Evolutionary conservation across 2,329 filamentous ascomycete genomes (phyloP).

Genomic region (Emydomyces testavorans): DNA sequence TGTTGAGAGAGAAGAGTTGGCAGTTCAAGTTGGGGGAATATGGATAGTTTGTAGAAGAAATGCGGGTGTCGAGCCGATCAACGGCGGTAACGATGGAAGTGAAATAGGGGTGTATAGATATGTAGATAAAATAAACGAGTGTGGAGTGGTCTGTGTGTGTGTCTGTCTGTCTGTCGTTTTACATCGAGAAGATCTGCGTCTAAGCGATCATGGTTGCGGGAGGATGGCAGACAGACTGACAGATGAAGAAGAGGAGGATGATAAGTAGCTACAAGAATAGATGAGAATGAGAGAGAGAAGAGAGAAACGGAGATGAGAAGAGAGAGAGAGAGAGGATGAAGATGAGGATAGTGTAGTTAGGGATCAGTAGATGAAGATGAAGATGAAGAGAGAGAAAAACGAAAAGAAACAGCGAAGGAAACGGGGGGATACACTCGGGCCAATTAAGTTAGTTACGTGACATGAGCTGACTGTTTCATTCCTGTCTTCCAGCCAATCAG

Average conservation of each 20-base stretch:
- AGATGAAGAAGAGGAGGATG: not conserved
- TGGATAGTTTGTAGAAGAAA: no score
- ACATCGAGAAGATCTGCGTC: not conserved
- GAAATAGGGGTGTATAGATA: not conserved
- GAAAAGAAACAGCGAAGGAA: constrained; percentile 11
- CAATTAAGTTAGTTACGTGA: no score
- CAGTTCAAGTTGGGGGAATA: no score
- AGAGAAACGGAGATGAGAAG: not conserved
- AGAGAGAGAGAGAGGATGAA: not conserved
- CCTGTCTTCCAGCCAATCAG: no score
- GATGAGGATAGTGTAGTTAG: not conserved
- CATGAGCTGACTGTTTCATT: no score
- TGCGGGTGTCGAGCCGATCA: constrained; percentile 6
- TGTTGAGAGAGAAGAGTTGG: not conserved
- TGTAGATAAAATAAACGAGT: not conserved
- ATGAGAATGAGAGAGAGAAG: not conserved
- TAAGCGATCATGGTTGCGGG: not conserved
- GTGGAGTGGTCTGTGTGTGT: not conserved
- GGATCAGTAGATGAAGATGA: not conserved
- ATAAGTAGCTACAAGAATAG: not conserved
- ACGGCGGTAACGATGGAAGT: no score
- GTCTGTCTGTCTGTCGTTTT: not conserved
- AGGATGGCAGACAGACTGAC: not conserved
- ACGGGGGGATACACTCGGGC: no score
- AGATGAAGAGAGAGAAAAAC: not conserved